Percentiles rank a stretch among this genome's conserved stretches.
phyloP scores from a whole-genome alignment of 2,329 filamentous ascomycete genomes.

The Cladophialophora bantiana region DNA sequence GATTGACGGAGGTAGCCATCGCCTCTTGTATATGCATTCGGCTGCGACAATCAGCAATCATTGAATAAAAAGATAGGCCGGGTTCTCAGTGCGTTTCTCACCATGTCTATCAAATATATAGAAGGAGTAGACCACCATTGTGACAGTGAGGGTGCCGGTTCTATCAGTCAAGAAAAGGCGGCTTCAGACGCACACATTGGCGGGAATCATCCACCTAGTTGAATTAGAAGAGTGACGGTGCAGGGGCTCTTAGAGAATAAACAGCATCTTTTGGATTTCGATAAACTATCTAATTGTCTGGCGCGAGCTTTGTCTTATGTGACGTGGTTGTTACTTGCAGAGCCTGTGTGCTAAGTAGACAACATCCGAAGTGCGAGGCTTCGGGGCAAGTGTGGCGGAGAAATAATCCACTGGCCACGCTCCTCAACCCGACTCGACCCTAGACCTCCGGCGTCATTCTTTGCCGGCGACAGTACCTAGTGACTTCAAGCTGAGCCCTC shows the following conservation, averaged over 20 bases:
- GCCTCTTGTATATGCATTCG: conserved; percentile 94
- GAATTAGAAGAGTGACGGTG: not conserved
- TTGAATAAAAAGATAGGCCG: not conserved
- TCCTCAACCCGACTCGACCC: not conserved
- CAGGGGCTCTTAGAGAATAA: not conserved
- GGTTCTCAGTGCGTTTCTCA: conserved; percentile 54
- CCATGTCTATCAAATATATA: conserved; percentile 99
- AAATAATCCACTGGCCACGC: conserved; percentile 9
- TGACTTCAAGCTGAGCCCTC: conserved; percentile 12
- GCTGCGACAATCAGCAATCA: conserved; percentile 62
- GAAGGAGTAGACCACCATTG: conserved; percentile 95
- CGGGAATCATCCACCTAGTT: not conserved
- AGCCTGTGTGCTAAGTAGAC: not conserved
- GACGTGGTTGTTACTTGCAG: not conserved
- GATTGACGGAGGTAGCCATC: conserved; percentile 71
- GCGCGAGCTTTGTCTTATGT: not conserved
- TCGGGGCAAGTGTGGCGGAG: conserved; percentile 27
- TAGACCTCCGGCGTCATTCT: conserved; percentile 4
- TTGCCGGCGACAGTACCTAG: conserved; percentile 5
- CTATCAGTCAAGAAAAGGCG: not conserved
- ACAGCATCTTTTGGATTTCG: not conserved
- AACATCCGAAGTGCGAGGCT: not conserved
- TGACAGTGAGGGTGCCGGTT: conserved; percentile 39
- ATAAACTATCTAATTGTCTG: not conserved
- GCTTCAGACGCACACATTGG: not conserved